These are phyloP conservation scores for Chlamydomonas urium DNA, from an alignment of 139 green algal genomes.

Conservation along the genomic window DNA sequence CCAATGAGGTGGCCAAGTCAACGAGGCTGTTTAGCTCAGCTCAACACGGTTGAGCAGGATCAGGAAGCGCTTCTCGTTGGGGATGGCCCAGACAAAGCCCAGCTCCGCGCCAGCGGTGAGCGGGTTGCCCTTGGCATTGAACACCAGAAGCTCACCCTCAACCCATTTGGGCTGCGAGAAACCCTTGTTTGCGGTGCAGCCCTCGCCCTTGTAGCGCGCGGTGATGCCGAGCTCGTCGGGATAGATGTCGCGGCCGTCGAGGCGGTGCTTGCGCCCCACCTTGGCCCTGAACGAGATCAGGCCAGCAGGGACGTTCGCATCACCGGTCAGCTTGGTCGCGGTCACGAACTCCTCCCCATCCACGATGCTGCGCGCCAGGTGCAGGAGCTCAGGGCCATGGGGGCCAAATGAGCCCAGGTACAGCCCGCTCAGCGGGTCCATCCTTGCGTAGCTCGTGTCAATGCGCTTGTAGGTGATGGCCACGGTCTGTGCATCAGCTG, in stretches of 20 bases:
- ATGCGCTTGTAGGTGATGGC: conserved; percentile 28
- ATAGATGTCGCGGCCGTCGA: conserved; percentile 53
- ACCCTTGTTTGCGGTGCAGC: conserved; percentile 69
- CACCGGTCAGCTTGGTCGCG: conserved; percentile 85
- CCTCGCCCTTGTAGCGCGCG: conserved; percentile 75
- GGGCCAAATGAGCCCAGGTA: conserved; percentile 86
- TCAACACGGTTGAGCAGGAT: conserved; percentile 63
- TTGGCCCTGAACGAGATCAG: conserved; percentile 71
- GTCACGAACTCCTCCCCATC: conserved; percentile 66
- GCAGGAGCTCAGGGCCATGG: conserved; percentile 84
- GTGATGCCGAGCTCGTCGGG: conserved; percentile 79
- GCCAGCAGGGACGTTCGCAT: conserved; percentile 84
- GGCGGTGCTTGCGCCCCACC: conserved; percentile 32
- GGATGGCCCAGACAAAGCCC: conserved; percentile 84
- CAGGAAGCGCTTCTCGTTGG: conserved; percentile 58
- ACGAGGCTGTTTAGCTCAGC: too few relatives aligned
- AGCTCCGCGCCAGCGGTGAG: conserved; percentile 62
- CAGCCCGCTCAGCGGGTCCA: conserved; percentile 64
- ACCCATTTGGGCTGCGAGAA: conserved; percentile 76
- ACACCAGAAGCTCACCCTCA: conserved; percentile 86
- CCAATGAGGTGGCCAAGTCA: too few relatives aligned
- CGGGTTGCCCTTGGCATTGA: conserved; percentile 38
- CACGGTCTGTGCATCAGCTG: too few relatives aligned
- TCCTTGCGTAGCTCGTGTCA: conserved; percentile 15
- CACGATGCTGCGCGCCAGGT: conserved; percentile 34